Evolutionary conservation across 1,139 yeast species (phyloP), one percentile per base, ranked within the genome.

Genomic region (Geotrichum restrictum): DNA sequence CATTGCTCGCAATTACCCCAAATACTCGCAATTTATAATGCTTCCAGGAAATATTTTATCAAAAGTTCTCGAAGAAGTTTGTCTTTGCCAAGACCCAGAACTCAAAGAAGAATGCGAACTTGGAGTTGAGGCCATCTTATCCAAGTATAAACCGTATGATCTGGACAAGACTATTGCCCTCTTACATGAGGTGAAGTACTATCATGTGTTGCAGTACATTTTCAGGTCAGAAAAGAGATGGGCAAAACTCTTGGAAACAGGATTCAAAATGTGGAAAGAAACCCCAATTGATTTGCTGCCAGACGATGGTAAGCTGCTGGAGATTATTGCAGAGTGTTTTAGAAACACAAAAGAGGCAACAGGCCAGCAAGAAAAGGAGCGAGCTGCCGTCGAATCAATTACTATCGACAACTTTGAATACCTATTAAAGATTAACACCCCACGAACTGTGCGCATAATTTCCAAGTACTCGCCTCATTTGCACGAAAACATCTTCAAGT

Each of bases 11-110:
- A 88, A 86, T 63, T 81, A 83, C 57, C 83, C 96, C 2, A 88
- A 88, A 65, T 89, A 85, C 64, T 74, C 81, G 2, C 96, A 89
- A 66, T 88, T 85, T 58, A 75, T 89, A 13, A 73, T 87, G 40
- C 69, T 88, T 1, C 79, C 91, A 0, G 91, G 84, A 49, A 74
- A 81, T 3, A 69, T 73, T 1, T 65, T 85, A 41, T 73, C 76
- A 3, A 65, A 68, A 6, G 71, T 85, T 3, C 69, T 86, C 22
- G 70, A 74, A 3, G 70, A 69, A 11, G 69, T 88, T 33, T 82
- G 89, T 59, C 62, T 70, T n/a, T 72, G 69, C 55, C 64, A 68
- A 2, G 71, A 71, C 14, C 65, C 63, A 1, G 69, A 69, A 1
- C 62, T 74, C 38, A 74, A 72, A 47, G 76, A 73, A 41, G 94